Evolutionary conservation across 306 rosid species (phyloP).

Genomic region (Prunus mira): DNA sequence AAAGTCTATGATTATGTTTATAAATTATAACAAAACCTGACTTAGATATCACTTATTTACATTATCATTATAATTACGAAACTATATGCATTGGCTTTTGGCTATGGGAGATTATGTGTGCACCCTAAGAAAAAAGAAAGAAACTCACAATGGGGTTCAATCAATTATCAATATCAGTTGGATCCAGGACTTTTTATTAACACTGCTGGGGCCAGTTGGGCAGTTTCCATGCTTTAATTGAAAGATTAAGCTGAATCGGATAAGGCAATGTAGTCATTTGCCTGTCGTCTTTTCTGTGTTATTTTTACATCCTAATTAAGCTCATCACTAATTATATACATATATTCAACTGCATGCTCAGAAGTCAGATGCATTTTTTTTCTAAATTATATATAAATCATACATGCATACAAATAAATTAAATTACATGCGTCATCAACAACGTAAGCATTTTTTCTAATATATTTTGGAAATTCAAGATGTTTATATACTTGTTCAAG

Average conservation of each 20-base stretch:
- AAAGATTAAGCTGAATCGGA: neutral
- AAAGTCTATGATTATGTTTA: too few relatives aligned
- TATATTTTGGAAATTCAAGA: neutral
- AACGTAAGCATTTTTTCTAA: neutral
- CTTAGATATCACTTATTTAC: too few relatives aligned
- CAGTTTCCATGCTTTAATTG: neutral
- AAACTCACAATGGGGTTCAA: neutral
- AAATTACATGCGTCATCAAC: neutral
- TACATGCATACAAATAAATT: neutral
- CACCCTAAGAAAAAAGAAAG: neutral
- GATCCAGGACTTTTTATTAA: neutral
- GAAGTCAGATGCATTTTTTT: neutral
- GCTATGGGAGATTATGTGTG: too few relatives aligned
- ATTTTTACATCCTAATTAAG: neutral
- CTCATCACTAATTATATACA: neutral
- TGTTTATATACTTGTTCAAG: neutral
- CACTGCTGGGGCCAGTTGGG: neutral
- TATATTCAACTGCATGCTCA: too few relatives aligned
- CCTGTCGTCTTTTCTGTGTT: neutral
- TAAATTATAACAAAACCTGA: too few relatives aligned
- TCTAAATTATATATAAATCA: too few relatives aligned
- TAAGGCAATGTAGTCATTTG: neutral
- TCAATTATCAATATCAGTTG: neutral
- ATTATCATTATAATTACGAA: too few relatives aligned
- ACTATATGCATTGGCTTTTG: too few relatives aligned